A percentile compares a stretch with the other conserved stretches of the same genome.
These are phyloP conservation scores for Penicillium canescens DNA, from an alignment of 495 filamentous ascomycete species.

Conservation along the genomic window DNA sequence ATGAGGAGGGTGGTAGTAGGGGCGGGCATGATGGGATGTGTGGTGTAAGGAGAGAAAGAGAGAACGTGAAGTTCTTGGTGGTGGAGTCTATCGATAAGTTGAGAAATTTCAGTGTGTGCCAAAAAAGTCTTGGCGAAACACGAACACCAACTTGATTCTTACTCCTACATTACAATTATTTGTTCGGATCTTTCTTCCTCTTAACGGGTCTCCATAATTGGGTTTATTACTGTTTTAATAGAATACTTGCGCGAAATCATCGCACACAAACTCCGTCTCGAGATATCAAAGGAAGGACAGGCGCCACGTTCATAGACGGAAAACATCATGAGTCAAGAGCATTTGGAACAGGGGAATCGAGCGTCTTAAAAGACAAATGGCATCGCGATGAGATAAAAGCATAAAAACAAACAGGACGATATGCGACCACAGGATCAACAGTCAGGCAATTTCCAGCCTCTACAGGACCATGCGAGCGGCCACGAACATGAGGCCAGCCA, in stretches of 20 bases:
- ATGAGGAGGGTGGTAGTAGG: slow-evolving; percentile 72
- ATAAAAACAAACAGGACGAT: slow-evolving; percentile 3
- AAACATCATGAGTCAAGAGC: slow-evolving; percentile 14
- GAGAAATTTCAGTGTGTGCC: slow-evolving; percentile 51
- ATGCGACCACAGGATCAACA: slow-evolving; percentile 6
- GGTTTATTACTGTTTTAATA: slow-evolving; percentile 12
- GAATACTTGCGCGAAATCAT: slow-evolving; percentile 9
- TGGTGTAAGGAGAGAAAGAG: slow-evolving; percentile 25
- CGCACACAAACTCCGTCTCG: slow-evolving; percentile 12
- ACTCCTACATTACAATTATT: background rate
- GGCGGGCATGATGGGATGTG: slow-evolving; percentile 46
- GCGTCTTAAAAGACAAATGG: slow-evolving; percentile 7
- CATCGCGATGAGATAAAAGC: slow-evolving; percentile 2
- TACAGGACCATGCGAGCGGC: slow-evolving; percentile 53
- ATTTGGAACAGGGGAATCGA: slow-evolving; percentile 26
- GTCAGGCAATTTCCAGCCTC: slow-evolving; percentile 5
- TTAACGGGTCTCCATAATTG: background rate
- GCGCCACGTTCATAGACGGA: slow-evolving; percentile 21
- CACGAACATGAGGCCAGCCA: slow-evolving; percentile 49
- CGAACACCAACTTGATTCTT: slow-evolving; percentile 17
- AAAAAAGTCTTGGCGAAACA: slow-evolving; percentile 45
- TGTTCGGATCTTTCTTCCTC: background rate
- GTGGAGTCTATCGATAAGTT: slow-evolving; percentile 47
- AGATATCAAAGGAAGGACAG: slow-evolving; percentile 17
- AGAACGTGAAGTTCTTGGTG: slow-evolving; percentile 35